phyloP scores from a whole-genome alignment of 2,329 filamentous ascomycete species.

The Paraconiothyrium brasiliense region DNA sequence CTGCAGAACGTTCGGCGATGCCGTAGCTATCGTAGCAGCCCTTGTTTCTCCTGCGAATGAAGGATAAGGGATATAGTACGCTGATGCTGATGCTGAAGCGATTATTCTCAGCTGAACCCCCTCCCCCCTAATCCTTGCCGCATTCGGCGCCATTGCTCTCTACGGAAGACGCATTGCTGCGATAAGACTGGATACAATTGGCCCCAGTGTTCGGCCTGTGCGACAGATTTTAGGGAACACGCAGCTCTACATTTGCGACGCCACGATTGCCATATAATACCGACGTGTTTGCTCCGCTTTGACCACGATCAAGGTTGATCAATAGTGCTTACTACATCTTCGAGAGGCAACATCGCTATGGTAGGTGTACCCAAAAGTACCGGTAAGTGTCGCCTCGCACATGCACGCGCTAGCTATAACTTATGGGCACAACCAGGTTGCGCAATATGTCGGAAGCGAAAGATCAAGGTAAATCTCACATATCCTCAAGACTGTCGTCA shows the following conservation, averaged over 20 bases:
- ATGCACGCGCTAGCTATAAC: not conserved
- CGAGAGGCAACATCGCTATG: conserved; percentile 24
- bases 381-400: conserved; percentile 13
- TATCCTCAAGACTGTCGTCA: not conserved
- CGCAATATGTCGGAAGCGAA: conserved; percentile 42
- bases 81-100: conserved; percentile 5
- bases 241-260: not conserved
- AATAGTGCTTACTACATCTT: not conserved
- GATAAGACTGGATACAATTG: not conserved
- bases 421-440: conserved; percentile 24
- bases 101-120: conserved; percentile 1
- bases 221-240: not conserved
- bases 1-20: not conserved
- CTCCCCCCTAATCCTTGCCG: not conserved
- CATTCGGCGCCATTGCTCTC: not conserved
- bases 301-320: not conserved
- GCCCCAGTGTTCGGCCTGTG: not conserved
- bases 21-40: not conserved
- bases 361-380: conserved; percentile 48
- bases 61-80: not conserved
- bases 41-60: not conserved
- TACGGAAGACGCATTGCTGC: not conserved
- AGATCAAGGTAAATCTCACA: conserved; percentile 37
- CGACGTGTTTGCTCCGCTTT: not conserved
- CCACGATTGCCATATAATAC: not conserved